Evolutionary conservation across 2,329 filamentous ascomycete species (phyloP).

Genomic region (Aspergillus quadrilineatus): DNA sequence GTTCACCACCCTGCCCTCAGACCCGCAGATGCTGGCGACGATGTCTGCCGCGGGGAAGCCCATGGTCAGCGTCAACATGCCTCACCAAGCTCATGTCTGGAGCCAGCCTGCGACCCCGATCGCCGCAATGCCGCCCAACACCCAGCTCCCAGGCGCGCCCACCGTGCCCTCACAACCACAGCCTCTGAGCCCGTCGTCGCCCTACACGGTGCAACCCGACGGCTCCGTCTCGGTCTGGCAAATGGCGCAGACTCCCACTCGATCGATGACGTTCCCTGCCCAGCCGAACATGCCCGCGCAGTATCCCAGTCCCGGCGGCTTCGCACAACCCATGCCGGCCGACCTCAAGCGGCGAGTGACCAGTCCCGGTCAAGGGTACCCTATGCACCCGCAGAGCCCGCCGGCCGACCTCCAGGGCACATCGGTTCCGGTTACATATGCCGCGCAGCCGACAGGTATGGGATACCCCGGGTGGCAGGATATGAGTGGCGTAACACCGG

Average conservation of each 20-base stretch:
- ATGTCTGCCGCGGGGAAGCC: conserved; percentile 31
- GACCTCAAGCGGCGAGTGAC: conserved; percentile 41
- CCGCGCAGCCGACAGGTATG: conserved; percentile 28
- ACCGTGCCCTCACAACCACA: conserved; percentile 34
- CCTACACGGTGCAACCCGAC: conserved; percentile 38
- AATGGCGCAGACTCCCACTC: conserved; percentile 29
- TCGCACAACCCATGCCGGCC: conserved; percentile 29
- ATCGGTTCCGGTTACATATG: conserved; percentile 32
- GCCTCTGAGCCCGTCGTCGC: conserved; percentile 27
- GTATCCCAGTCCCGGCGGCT: conserved; percentile 30
- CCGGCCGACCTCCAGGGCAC: conserved; percentile 29
- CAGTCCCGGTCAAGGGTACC: conserved; percentile 32
- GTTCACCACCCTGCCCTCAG: conserved; percentile 34
- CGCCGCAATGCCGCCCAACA: conserved; percentile 27
- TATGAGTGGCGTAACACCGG: conserved; percentile 29
- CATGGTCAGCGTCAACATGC: conserved; percentile 38
- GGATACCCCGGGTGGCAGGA: conserved; percentile 32
- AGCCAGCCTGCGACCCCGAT: conserved; percentile 28
- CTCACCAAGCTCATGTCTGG: conserved; percentile 30
- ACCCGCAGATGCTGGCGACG: conserved; percentile 35
- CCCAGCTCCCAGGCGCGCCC: conserved; percentile 31
- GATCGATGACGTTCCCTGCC: conserved; percentile 37
- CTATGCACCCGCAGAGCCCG: conserved; percentile 27
- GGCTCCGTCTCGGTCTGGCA: conserved; percentile 40
- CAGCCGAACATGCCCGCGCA: conserved; percentile 30